Conservation (phyloP, 2,329 filamentous ascomycete genomes). For the Aureobasidium leucospermi region DNA sequence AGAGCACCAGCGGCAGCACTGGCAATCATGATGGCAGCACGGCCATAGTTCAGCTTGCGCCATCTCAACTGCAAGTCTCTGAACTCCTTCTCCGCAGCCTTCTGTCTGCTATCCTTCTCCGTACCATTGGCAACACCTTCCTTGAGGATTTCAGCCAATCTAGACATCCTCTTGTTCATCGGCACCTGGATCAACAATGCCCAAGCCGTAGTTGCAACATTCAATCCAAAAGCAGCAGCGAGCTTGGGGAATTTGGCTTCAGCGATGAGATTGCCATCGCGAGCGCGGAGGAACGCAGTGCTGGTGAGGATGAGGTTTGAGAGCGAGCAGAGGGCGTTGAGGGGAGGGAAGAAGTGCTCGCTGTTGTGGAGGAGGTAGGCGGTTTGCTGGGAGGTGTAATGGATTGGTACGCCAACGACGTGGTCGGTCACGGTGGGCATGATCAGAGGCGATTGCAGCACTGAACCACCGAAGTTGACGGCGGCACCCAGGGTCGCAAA, state of each 20-base stretch:
- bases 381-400: conserved; percentile 22
- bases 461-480: conserved; percentile 27
- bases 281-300: conserved; percentile 23
- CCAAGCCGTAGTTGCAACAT: conserved; percentile 24
- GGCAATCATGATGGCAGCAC: conserved; percentile 22
- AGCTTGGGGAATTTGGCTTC: conserved; percentile 23
- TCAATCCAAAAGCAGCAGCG: conserved; percentile 19
- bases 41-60: conserved; percentile 22
- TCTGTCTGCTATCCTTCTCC: conserved; percentile 18
- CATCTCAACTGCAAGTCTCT: conserved; percentile 23
- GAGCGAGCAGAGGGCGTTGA: conserved; percentile 26
- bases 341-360: conserved; percentile 26
- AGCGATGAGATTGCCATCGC: conserved; percentile 17
- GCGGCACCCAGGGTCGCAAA: conserved; percentile 24
- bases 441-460: conserved; percentile 26
- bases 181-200: conserved; percentile 26
- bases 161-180: conserved; percentile 25
- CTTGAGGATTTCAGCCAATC: conserved; percentile 20
- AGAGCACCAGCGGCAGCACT: conserved; percentile 12
- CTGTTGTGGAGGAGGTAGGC: conserved; percentile 25
- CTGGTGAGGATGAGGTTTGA: conserved; percentile 24
- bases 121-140: conserved; percentile 15
- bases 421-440: conserved; percentile 24
- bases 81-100: conserved; percentile 23
- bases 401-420: conserved; percentile 20